Percentiles rank a stretch among this genome's conserved stretches.
These are phyloP conservation scores for Suillus hirtellus DNA, from an alignment of 768 basidiomycete species.

Conservation along the genomic window DNA sequence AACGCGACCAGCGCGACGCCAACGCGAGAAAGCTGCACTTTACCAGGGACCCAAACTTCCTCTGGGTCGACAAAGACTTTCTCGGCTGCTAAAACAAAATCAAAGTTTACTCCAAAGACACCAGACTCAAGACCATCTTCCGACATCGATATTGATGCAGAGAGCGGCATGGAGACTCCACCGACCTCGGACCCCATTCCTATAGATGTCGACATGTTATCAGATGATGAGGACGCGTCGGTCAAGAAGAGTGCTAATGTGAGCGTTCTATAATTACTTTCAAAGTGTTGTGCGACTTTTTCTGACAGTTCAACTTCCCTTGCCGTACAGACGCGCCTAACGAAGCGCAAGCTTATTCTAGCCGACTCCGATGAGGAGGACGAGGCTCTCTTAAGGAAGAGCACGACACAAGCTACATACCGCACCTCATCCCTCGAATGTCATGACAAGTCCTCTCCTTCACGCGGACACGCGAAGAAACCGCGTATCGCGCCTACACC, in stretches of 20 bases:
- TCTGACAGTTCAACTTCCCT: neutral
- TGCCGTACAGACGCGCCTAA: constrained; percentile 33
- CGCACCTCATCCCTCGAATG: constrained; percentile 31
- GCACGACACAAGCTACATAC: constrained; percentile 17
- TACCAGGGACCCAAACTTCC: neutral
- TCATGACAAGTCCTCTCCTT: constrained; percentile 27
- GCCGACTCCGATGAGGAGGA: constrained; percentile 75
- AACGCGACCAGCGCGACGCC: neutral
- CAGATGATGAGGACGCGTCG: constrained; percentile 47
- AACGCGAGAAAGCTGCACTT: constrained; percentile 1
- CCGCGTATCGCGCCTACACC: constrained; percentile 52
- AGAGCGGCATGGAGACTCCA: constrained; percentile 58
- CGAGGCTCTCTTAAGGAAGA: constrained; percentile 10
- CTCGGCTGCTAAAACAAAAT: constrained; percentile 31
- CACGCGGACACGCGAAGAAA: constrained; percentile 52
- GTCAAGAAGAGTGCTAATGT: constrained; percentile 35
- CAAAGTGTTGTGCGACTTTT: constrained; percentile 1
- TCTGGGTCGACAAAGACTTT: constrained; percentile 15
- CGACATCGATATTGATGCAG: constrained; percentile 42
- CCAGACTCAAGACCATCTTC: constrained; percentile 32
- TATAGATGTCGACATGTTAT: constrained; percentile 68
- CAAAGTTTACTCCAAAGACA: constrained; percentile 40
- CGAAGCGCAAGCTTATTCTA: constrained; percentile 69
- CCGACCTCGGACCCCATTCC: constrained; percentile 72
- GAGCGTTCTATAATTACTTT: constrained; percentile 16